These are phyloP conservation scores for Beauveria asiatica DNA, from an alignment of 2,329 filamentous ascomycete genomes.

Conservation along the genomic window DNA sequence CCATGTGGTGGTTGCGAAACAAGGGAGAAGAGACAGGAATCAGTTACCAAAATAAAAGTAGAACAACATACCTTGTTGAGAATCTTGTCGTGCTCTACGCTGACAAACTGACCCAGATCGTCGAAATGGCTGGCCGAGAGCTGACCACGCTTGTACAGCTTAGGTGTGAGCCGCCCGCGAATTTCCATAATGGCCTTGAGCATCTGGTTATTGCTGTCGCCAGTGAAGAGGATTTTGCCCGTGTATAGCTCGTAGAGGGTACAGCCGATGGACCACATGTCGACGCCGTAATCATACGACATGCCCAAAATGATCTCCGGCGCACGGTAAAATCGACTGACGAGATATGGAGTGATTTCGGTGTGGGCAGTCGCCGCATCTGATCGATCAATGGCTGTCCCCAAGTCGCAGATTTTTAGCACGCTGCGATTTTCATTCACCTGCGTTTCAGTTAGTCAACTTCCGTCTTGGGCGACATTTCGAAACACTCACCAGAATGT, in stretches of 20 bases:
- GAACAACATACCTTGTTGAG: constrained; percentile 61
- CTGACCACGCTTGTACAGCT: constrained; percentile 76
- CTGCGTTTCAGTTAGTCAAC: constrained; percentile 28
- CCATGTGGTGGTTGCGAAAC: background rate
- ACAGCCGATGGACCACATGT: constrained; percentile 97
- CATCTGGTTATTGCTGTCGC: constrained; percentile 97
- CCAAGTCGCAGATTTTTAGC: constrained; percentile 92
- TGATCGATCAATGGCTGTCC: constrained; percentile 85
- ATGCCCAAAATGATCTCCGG: constrained; percentile 97
- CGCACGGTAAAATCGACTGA: constrained; percentile 94
- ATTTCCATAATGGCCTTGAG: constrained; percentile 93
- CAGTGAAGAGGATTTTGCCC: constrained; percentile 93
- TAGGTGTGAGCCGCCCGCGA: constrained; percentile 82
- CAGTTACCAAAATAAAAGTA: constrained; percentile 13
- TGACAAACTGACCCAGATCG: constrained; percentile 73
- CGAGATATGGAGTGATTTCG: constrained; percentile 87
- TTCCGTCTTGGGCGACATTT: background rate
- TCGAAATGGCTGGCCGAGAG: constrained; percentile 75
- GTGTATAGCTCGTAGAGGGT: constrained; percentile 96
- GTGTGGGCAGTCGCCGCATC: constrained; percentile 65
- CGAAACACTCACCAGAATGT: constrained; percentile 60
- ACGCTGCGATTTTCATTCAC: constrained; percentile 74
- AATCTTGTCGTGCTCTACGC: constrained; percentile 77
- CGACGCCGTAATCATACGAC: constrained; percentile 86
- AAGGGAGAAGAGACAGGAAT: background rate